phyloP scores from a whole-genome alignment of 176 grass and related monocot species.

The Oryza meyeriana region DNA sequence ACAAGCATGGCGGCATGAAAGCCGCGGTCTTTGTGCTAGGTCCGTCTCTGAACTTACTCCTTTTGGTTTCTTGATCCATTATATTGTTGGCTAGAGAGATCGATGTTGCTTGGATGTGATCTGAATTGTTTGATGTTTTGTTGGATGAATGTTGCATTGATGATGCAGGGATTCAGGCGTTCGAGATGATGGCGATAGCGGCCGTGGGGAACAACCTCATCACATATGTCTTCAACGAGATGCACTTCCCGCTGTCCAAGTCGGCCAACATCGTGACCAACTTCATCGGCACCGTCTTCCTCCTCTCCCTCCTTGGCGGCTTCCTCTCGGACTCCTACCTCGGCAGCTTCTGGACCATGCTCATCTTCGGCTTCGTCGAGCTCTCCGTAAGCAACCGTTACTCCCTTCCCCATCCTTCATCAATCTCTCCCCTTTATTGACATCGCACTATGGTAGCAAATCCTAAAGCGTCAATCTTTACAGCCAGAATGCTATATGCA shows the following conservation, averaged over 20 bases:
- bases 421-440: too few relatives aligned
- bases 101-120: background rate
- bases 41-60: background rate
- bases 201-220: conserved; percentile 89
- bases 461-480: too few relatives aligned
- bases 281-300: conserved; percentile 81
- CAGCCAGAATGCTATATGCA: too few relatives aligned
- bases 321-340: conserved; percentile 92
- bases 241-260: conserved; percentile 71
- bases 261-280: conserved; percentile 81
- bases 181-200: conserved; percentile 87
- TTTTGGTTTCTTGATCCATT: background rate
- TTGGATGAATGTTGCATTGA: background rate
- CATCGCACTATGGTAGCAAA: too few relatives aligned
- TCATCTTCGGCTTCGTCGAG: conserved; percentile 81
- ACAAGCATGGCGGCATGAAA: conserved; percentile 89
- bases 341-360: conserved; percentile 91
- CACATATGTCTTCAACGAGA: conserved; percentile 85
- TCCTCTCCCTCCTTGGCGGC: conserved; percentile 76
- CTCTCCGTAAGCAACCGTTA: conserved; percentile 52
- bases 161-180: conserved; percentile 68
- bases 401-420: background rate
- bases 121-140: background rate
- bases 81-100: background rate
- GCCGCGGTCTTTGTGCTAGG: conserved; percentile 83